These are phyloP conservation scores for Lactarius indigo DNA, from an alignment of 768 basidiomycete genomes.

Conservation along the genomic window DNA sequence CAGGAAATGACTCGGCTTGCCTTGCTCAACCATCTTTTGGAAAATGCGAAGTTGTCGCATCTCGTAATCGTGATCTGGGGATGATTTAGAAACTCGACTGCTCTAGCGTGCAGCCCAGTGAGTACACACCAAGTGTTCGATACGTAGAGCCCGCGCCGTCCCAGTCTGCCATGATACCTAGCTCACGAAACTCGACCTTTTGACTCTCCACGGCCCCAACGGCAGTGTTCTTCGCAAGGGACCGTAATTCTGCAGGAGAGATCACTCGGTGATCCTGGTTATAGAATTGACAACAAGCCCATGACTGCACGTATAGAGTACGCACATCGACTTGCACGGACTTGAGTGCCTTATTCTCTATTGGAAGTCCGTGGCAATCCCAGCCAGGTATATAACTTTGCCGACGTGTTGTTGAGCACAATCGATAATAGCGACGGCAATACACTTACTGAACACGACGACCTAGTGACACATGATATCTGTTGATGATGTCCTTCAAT, in stretches of 20 bases:
- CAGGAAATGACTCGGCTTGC: slow-evolving; percentile 35
- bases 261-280: slow-evolving; percentile 53
- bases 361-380: slow-evolving; percentile 98
- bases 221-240: slow-evolving; percentile 69
- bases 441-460: slow-evolving; percentile 73
- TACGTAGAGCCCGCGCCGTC: slow-evolving; percentile 60
- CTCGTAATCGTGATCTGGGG: slow-evolving; percentile 78
- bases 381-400: slow-evolving; percentile 89
- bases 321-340: slow-evolving; percentile 56
- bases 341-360: slow-evolving; percentile 89
- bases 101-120: not conserved
- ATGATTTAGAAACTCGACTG: not conserved
- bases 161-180: slow-evolving; percentile 96
- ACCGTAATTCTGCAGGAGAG: slow-evolving; percentile 59
- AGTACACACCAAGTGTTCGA: slow-evolving; percentile 69
- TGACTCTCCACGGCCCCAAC: slow-evolving; percentile 70
- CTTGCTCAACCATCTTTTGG: slow-evolving; percentile 82
- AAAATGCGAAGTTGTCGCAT: slow-evolving; percentile 85
- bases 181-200: slow-evolving; percentile 69
- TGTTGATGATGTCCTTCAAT: slow-evolving; percentile 91
- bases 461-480: slow-evolving; percentile 78
- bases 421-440: slow-evolving; percentile 6
- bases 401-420: slow-evolving; percentile 10
- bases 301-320: slow-evolving; percentile 6
- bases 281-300: not conserved